A percentile compares a stretch with the other conserved stretches of the same genome.
phyloP scores from a whole-genome alignment of 2,329 filamentous ascomycete genomes.

The Nigrograna mackinnonii region DNA sequence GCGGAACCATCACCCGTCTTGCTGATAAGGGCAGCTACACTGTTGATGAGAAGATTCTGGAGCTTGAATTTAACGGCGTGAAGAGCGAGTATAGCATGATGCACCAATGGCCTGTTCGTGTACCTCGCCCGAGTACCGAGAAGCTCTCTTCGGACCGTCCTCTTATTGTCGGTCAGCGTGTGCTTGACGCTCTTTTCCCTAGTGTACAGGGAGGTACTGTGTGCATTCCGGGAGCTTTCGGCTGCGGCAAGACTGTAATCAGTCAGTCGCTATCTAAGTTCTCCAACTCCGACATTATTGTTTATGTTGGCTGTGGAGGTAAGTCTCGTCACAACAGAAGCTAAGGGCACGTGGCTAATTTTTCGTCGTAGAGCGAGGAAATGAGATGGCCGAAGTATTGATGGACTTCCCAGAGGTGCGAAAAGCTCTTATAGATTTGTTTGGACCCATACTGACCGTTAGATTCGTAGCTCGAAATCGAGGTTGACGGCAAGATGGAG shows the following conservation, averaged over 20 bases:
- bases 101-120: constrained; percentile 98
- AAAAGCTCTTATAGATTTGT: too few relatives aligned
- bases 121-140: constrained; percentile 88
- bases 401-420: constrained; percentile 94
- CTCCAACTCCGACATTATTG: constrained; percentile 98
- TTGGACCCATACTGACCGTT: too few relatives aligned
- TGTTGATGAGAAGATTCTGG: constrained; percentile 89
- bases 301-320: constrained; percentile 80
- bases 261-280: constrained; percentile 98
- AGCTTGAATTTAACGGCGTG: constrained; percentile 96
- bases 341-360: neutral
- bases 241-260: constrained; percentile 99
- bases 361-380: constrained; percentile 80
- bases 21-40: constrained; percentile 90
- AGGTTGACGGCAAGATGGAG: constrained; percentile 91
- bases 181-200: constrained; percentile 94
- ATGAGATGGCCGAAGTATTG: constrained; percentile 99
- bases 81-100: constrained; percentile 97
- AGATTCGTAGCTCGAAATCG: constrained; percentile 84
- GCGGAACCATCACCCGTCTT: constrained; percentile 91
- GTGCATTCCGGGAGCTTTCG: constrained; percentile 97
- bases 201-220: constrained; percentile 96
- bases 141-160: constrained; percentile 87
- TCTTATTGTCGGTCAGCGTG: constrained; percentile 95
- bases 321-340: constrained; percentile 64